Base-by-base conservation (phyloP, 148 eudicot genomes). In the Dianthus caryophyllus region DNA sequence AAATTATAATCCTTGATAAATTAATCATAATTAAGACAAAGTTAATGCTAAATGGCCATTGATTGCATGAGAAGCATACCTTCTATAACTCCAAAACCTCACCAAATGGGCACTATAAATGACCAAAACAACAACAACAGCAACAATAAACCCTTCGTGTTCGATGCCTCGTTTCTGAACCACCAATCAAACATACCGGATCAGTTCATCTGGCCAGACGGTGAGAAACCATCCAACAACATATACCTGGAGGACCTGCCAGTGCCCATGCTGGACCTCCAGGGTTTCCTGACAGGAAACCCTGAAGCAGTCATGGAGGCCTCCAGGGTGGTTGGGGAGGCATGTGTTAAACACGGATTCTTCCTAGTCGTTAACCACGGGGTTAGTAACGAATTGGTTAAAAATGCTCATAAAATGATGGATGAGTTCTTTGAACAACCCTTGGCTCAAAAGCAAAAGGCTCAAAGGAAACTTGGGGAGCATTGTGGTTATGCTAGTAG, bases 401-500 rank as follows among this genome's bases (percentile, higher is more conserved):
- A 66, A 39, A 76, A 78, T 27, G 95, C 95, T 22, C 95, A 85
- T 70, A 54, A 73, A 50, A 70, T 61, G 68, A 84, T 88, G 90
- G 86, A 80, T 65, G 48, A 72, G n/a, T 85, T 88, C 79, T 88
- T 88, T 46, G 76, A 67, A 17, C 80, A 75, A 50, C 88, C 95
- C 22, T 75, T 88, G 60, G 4, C 59, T 24, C 77, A 75, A 18
- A 88, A 88, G 69, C 79, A 82, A 57, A 84, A 54, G 66, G 90
- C 84, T 72, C 79, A 75, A 33, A 82, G 95, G 67, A 88, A 85
- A 43, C n/a, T 69, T 0, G 95, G 95, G 0, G 95, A 88, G 65
- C 84, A 84, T 79, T 88, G 84, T 79, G 95, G 95, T 3, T 88
- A 88, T 72, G 95, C 95, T 26, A 88, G 90, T 65, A 85, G 88